Base-by-base conservation (phyloP, 129 eudicot species). In the Chrysanthemum makinoi region DNA sequence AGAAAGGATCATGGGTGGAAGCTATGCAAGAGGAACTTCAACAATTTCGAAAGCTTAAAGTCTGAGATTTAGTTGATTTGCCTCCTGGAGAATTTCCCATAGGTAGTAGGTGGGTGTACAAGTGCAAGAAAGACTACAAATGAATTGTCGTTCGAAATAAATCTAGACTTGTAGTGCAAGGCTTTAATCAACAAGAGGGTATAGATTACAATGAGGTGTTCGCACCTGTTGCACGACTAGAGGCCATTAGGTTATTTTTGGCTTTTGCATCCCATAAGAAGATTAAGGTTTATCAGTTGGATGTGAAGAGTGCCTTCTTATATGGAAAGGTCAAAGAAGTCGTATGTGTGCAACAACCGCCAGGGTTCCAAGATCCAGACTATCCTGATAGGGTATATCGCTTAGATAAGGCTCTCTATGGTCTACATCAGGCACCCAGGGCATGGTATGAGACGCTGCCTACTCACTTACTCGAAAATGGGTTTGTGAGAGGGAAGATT, bases 21-120 rank as follows among this genome's bases (percentile, higher is more conserved):
- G 19, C 59, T 12, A 54, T 54, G 59, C 59, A 54, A 54, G 59
- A 54, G 16, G n/a, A n/a, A n/a, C n/a, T n/a, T n/a, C n/a, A n/a
- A n/a, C n/a, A n/a, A n/a, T n/a, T n/a, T n/a, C n/a, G 18, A 54
- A 54, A 54, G 1, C 59, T 54, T 16, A 15, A 15, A 10, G 59
- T 54, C 5, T 54, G 58, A 16, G 58, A 53, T 14, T 53, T 54
- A 4, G 59, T 54, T 0, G 59, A 54, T n/a, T 6, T 54, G 2
- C 59, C 59, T 54, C 2, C 1, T 5, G 59, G 20, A 12, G 5
- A 3, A 4, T 0, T 1, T 0, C 18, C 16, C 7, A 54, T 54
- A 12, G 18, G 59, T 5, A 13, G 3, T 54, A 12, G 6, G 0
- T 54, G 59, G 59, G 59, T 54, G 5, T 54, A 2, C 20, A 12